Evolutionary conservation across 768 basidiomycete genomes (phyloP), one percentile per base, ranked within the genome.

Genomic region (Russula earlei): DNA sequence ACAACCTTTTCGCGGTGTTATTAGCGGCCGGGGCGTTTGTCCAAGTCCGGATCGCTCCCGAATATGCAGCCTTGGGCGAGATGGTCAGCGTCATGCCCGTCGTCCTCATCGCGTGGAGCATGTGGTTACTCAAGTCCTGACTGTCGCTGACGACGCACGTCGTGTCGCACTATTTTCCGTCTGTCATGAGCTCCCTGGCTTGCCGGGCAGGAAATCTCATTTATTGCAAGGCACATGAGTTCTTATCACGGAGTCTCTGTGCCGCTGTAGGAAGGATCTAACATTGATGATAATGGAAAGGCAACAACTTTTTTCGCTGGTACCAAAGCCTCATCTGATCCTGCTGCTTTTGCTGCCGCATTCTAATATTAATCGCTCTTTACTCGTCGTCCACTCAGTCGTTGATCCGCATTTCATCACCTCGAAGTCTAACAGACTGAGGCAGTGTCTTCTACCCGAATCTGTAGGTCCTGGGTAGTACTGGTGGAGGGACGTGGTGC

Each of bases 21-120:
- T 70, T 81, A 40, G 78, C 78, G 5, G 74, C 74, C 1, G 80
- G 80, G 11, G 76, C 70, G 41, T 75, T 80, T 59, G 69, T 75
- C 29, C 55, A 67, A 43, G 65, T 68, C 27, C 60, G 70, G 34
- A 67, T 76, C 36, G 67, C 70, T 27, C 74, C 74, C 12, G 69
- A 70, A 53, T 75, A 72, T 63, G 75, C 75, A 3, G 75, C 73
- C 11, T 52, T 76, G 46, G 75, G 75, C 12, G 75, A 76, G 66
- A 54, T 75, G 38, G 72, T 75, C 24, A 72, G 72, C 52, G 66
- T 76, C 10, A 42, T 73, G 22, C 74, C 74, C n/a, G 74, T 75
- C 4, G 62, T 75, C 24, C 41, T 71, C 6, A 62, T 75, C 20
- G 73, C 70, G 17, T 62, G 58, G 61, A 62, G 61, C 27, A 52